Percentiles rank a stretch among this genome's conserved stretches.
These are phyloP conservation scores for Asterella californica DNA, from an alignment of 225 moss, liverwort and hornwort genomes.

Conservation along the genomic window DNA sequence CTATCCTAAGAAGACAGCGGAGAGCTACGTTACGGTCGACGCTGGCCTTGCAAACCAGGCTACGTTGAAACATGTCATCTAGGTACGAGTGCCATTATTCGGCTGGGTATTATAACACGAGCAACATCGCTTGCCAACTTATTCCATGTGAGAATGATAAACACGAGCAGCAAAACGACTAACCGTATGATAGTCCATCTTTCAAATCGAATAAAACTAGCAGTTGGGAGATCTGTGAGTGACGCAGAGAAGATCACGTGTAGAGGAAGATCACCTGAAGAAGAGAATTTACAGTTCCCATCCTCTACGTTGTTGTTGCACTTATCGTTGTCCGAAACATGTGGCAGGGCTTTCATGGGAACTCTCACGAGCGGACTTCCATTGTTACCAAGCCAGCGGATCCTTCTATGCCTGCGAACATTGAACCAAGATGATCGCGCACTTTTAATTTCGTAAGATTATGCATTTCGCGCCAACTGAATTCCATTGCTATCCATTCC, in stretches of 20 bases:
- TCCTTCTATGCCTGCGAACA: conserved; percentile 33
- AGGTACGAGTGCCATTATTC: background rate
- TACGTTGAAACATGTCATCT: background rate
- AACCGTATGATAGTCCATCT: background rate
- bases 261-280: background rate
- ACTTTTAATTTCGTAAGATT: background rate
- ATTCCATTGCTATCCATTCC: too few relatives aligned
- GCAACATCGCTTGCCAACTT: background rate
- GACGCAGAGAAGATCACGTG: background rate
- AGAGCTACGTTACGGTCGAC: too few relatives aligned
- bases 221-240: background rate
- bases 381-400: conserved; percentile 27
- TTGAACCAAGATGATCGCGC: background rate
- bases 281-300: background rate
- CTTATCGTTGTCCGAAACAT: conserved; percentile 29
- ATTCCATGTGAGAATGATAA: background rate
- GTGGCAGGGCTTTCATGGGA: conserved; percentile 44
- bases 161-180: background rate
- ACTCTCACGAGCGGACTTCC: conserved; percentile 36
- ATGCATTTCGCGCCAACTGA: background rate
- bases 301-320: conserved; percentile 7
- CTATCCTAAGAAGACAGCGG: too few relatives aligned
- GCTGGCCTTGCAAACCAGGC: background rate
- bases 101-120: background rate
- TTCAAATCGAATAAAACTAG: background rate